Base-by-base conservation (phyloP, 2,329 filamentous ascomycete species). In the Monilinia aucupariae region DNA sequence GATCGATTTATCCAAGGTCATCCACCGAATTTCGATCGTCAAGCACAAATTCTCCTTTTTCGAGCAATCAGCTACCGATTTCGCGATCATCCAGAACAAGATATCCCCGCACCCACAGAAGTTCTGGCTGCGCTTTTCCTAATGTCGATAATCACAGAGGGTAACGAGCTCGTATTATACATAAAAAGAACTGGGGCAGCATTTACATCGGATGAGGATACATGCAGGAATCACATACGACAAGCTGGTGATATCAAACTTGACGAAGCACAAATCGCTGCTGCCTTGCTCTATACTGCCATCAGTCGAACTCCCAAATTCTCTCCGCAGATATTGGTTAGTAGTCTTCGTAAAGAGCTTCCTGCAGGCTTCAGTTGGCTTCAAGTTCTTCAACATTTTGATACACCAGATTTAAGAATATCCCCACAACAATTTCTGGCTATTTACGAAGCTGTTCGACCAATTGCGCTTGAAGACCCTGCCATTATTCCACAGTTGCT, bases 401-500 rank as follows among this genome's bases (percentile, higher is more conserved):
- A 97, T 74, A 87, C 91, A 66, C 85, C 88, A 48, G 84, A 86
- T 27, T 79, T 96, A 10, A 83, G 89, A 58, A 82, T 97, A 61
- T 88, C 91, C 2, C 85, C 89, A 27, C 78, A 83, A 49, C 92
- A 97, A 68, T 96, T 99, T 68, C 77, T 94, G 48, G 83, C 83
- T 15, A 79, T 99, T 4, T 96, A 94, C 77, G 84, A 89, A 62
- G 89, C 90, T 5, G 78, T 99, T 34, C 78, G 92, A 20, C 86
- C 88, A 0, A 80, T 94, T 61, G 90, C 92, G 60, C 79, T 82
- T n/a, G 76, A 79, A 12, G 78, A 82, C 20, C 79, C 79, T 32
- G 86, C 97, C 69, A 91, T 97, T 73, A 88, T 99, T 51, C 92
- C 97, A 74, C 83, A 82, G 47, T 79, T 99, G 27, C 97, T 94